Evolutionary conservation across 1,139 yeast species (phyloP).

Genomic region (Yamadazyma membranifaciens): DNA sequence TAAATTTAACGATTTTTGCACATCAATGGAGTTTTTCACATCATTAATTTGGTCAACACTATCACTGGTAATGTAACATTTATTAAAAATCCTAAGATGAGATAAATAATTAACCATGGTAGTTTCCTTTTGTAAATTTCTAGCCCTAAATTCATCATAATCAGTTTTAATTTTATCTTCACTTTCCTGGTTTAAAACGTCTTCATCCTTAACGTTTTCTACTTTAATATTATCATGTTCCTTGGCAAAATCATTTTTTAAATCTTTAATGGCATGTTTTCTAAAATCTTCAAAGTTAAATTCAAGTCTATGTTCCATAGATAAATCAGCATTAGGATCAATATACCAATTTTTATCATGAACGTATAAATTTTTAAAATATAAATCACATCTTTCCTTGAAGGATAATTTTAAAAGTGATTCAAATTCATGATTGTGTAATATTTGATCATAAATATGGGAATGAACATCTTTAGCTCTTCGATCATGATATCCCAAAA

Average conservation of each 20-base stretch:
- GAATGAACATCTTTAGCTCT: conserved; percentile 22
- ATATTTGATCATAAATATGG: conserved; percentile 21
- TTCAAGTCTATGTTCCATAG: conserved; percentile 19
- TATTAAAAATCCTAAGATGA: conserved; percentile 43
- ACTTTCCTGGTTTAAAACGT: conserved; percentile 13
- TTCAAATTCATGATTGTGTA: conserved; percentile 22
- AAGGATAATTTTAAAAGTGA: conserved; percentile 22
- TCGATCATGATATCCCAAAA: conserved; percentile 11
- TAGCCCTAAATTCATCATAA: conserved; percentile 13
- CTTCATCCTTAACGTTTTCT: no score
- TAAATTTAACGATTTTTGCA: conserved; percentile 13
- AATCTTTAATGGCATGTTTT: conserved; percentile 10
- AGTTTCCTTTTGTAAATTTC: conserved; percentile 27
- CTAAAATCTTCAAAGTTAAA: conserved; percentile 16
- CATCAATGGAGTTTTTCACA: conserved; percentile 15
- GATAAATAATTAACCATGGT: conserved; percentile 33
- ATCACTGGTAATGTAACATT: conserved; percentile 37
- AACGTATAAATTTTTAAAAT: conserved; percentile 25
- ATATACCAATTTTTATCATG: conserved; percentile 25
- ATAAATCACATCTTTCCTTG: conserved; percentile 30
- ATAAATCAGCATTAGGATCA: conserved; percentile 23
- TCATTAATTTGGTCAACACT: conserved; percentile 8
- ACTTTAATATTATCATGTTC: no score
- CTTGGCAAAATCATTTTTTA: conserved; percentile 4
- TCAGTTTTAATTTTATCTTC: conserved; percentile 18